Percentiles rank a stretch among this genome's conserved stretches.
Conservation (phyloP, 768 basidiomycete genomes). For the Russula emetica region DNA sequence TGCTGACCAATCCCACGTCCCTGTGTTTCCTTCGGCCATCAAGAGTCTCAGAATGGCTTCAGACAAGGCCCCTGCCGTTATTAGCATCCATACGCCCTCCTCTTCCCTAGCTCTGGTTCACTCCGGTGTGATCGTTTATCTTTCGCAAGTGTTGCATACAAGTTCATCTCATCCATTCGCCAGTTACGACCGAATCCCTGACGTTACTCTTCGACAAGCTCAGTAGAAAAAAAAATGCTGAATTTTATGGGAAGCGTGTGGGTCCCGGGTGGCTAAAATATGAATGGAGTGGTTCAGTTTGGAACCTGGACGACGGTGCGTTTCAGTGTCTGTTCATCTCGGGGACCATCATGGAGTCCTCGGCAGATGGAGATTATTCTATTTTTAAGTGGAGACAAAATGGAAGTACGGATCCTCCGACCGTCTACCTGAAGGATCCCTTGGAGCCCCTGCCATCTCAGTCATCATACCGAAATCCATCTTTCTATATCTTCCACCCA, state of each 20-base stretch:
- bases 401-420: conserved; percentile 40
- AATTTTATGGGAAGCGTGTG: conserved; percentile 57
- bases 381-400: conserved; percentile 78
- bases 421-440: conserved; percentile 63
- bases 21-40: neutral
- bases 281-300: conserved; percentile 69
- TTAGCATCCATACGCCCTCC: conserved; percentile 73
- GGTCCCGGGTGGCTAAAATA: conserved; percentile 85
- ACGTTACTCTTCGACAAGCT: conserved; percentile 64
- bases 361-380: conserved; percentile 75
- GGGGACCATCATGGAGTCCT: neutral
- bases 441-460: conserved; percentile 52
- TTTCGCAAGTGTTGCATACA: neutral
- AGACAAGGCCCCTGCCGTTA: conserved; percentile 43
- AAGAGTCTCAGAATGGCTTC: conserved; percentile 36
- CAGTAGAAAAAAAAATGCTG: conserved; percentile 56
- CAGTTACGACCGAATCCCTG: conserved; percentile 68
- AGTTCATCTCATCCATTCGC: conserved; percentile 2
- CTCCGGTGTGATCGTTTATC: conserved; percentile 49
- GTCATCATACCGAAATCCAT: conserved; percentile 62
- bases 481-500: conserved; percentile 63
- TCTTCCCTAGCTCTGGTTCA: conserved; percentile 73
- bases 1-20: neutral
- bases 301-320: conserved; percentile 86
- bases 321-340: conserved; percentile 6